These are phyloP conservation scores for Ocimum tenuiflorum DNA, from an alignment of 257 asterid genomes.

Conservation along the genomic window DNA sequence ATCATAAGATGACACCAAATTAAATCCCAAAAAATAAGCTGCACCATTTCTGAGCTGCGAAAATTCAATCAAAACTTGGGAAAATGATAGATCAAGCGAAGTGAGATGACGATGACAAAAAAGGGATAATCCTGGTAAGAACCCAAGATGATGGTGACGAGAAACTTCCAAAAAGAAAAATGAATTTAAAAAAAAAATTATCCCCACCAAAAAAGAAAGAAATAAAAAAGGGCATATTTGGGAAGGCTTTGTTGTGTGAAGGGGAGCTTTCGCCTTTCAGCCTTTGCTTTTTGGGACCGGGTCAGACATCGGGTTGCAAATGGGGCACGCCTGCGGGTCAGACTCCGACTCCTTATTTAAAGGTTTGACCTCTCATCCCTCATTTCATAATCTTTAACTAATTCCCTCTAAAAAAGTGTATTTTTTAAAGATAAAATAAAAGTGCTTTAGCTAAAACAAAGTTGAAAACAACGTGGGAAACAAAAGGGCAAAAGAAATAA, in stretches of 20 bases:
- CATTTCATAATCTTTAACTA: constrained; percentile 15
- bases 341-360: constrained; percentile 32
- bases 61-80: constrained; percentile 4
- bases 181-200: not conserved
- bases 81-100: constrained; percentile 29
- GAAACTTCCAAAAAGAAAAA: constrained; percentile 37
- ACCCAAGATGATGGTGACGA: constrained; percentile 26
- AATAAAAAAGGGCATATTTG: constrained; percentile 8
- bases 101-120: constrained; percentile 19
- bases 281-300: constrained; percentile 30
- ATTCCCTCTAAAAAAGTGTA: not conserved
- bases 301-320: constrained; percentile 38
- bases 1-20: not conserved
- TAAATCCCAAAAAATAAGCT: not conserved
- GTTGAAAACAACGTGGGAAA: constrained; percentile 44
- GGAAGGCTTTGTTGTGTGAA: constrained; percentile 25
- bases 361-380: constrained; percentile 36
- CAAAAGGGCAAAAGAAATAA: constrained; percentile 30
- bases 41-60: not conserved
- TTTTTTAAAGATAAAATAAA: constrained; percentile 18
- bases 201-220: not conserved
- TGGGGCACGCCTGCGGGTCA: constrained; percentile 40
- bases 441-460: constrained; percentile 39
- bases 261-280: constrained; percentile 25
- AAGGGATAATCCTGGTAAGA: constrained; percentile 22